phyloP scores from a whole-genome alignment of 805 yeast genomes.

The Nakazawaea holstii region DNA sequence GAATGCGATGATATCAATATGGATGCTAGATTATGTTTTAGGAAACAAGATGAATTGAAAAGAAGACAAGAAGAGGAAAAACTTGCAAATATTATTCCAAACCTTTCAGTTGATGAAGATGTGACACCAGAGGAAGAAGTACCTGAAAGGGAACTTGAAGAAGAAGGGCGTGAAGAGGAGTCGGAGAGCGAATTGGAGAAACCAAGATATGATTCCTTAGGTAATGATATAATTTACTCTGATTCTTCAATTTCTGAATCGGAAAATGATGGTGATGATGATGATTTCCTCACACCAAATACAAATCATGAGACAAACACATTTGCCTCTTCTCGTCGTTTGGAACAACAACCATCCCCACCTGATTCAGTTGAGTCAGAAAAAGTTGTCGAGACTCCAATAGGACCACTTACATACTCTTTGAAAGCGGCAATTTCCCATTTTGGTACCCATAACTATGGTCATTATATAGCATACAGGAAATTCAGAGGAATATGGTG shows the following conservation, averaged over 20 bases:
- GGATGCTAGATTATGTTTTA: slow-evolving; percentile 76
- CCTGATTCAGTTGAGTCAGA: slow-evolving; percentile 12
- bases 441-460: slow-evolving; percentile 94
- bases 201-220: slow-evolving; percentile 26
- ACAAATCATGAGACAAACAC: slow-evolving; percentile 5
- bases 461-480: slow-evolving; percentile 92
- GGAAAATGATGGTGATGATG: not conserved
- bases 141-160: slow-evolving; percentile 24
- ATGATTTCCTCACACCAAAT: slow-evolving; percentile 5
- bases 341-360: slow-evolving; percentile 8
- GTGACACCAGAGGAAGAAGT: slow-evolving; percentile 18
- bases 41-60: slow-evolving; percentile 44
- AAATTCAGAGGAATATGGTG: slow-evolving; percentile 86
- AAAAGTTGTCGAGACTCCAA: slow-evolving; percentile 11
- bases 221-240: slow-evolving; percentile 20
- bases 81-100: not conserved
- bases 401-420: slow-evolving; percentile 52
- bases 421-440: slow-evolving; percentile 86
- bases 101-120: slow-evolving; percentile 8
- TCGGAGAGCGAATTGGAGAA: slow-evolving; percentile 15
- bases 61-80: slow-evolving; percentile 16
- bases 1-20: slow-evolving; percentile 64
- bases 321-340: not conserved
- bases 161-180: slow-evolving; percentile 16
- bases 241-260: slow-evolving; percentile 2